Percentiles rank a stretch among this genome's conserved stretches.
Evolutionary conservation across 2,329 filamentous ascomycete genomes (phyloP).

Genomic region (Pseudogymnoascus sp.): DNA sequence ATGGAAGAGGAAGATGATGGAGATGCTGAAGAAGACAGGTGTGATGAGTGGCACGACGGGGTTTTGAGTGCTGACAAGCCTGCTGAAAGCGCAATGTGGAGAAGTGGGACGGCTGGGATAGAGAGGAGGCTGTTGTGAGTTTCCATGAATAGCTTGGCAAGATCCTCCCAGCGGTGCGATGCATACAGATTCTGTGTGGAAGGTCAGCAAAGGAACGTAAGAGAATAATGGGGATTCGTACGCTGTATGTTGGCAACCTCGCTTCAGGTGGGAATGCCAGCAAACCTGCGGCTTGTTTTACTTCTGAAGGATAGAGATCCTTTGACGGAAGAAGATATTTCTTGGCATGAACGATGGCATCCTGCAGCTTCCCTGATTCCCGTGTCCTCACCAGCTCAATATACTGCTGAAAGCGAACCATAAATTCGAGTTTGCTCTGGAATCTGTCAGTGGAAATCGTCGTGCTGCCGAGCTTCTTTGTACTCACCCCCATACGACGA

Average conservation of each 20-base stretch:
- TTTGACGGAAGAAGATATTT: conserved; percentile 70
- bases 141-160: conserved; percentile 72
- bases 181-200: conserved; percentile 61
- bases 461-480: not conserved
- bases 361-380: conserved; percentile 56
- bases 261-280: conserved; percentile 64
- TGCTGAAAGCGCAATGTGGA: conserved; percentile 84
- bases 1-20: conserved; percentile 27
- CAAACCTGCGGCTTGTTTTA: conserved; percentile 69
- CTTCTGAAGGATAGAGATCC: conserved; percentile 60
- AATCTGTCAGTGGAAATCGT: not conserved
- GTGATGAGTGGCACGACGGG: conserved; percentile 71
- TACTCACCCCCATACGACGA: conserved; percentile 70
- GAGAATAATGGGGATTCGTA: not conserved
- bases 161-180: conserved; percentile 61
- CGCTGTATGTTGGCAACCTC: conserved; percentile 47
- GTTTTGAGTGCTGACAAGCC: conserved; percentile 94
- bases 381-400: conserved; percentile 77
- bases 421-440: conserved; percentile 80
- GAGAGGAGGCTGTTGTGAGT: conserved; percentile 83
- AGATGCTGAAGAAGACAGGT: conserved; percentile 22
- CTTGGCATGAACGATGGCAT: conserved; percentile 74
- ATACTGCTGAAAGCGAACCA: conserved; percentile 88
- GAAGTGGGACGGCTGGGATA: conserved; percentile 72
- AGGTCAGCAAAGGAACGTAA: not conserved